Evolutionary conservation across 164 flowering plant species (phyloP), one percentile per base, ranked within the genome.

Genomic region (Tinospora cordifolia): DNA sequence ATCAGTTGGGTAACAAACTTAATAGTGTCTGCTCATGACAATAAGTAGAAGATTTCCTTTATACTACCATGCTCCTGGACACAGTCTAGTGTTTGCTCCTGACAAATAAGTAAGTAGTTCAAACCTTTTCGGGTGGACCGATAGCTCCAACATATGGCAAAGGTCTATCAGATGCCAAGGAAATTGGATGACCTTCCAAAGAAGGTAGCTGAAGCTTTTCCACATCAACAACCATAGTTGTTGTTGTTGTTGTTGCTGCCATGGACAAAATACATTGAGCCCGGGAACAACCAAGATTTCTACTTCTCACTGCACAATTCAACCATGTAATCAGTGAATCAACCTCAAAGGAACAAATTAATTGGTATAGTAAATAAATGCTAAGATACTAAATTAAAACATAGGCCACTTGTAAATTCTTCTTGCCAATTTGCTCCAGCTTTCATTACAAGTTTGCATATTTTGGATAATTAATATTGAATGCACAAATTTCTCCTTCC

Each of bases 161-260:
- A 41, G 86, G 83, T 71, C 85, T 82, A 62, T 79, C 75, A 21
- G 80, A 74, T 67, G 82, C 68, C 54, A 74, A 47, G 13, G 87
- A 72, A 79, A 70, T 75, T 72, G 87, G 69, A 71, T 82, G 80
- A 67, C 73, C 70, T 71, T 85, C 89, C 68, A 87, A 75, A 71
- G 91, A 84, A 70, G 83, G 81, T 62, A 91, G 71, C 62, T 77
- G 78, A 60, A 87, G 76, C 82, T 86, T 86, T 69, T 83, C 90
- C 77, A 85, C n/a, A 68, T 84, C 87, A 69, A 91, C 82, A 46
- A 87, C 78, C 6, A 83, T 62, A 65, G 84, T 63, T 68, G 81
- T 71, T 62, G 77, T 68, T 65, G 79, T 84, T 81, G 83, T 27
- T 75, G 80, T 65, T 30, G 82, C 69, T 22, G 89, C 69, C 47